Conservation (phyloP, 2,329 filamentous ascomycete species). For the Cadophora luteo-olivacea region DNA sequence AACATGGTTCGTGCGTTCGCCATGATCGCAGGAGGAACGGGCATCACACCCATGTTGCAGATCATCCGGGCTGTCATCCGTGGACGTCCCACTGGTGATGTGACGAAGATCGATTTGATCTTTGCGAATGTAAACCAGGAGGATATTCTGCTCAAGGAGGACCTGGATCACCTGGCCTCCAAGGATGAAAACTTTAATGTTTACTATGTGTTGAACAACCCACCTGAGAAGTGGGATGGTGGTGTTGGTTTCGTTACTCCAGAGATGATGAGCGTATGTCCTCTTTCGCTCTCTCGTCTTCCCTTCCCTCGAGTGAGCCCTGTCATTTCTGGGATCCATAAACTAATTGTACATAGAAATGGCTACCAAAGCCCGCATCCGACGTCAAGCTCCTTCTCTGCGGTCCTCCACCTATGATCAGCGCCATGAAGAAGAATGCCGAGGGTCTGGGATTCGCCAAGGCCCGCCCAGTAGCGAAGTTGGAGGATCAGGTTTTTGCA, state of each 20-base stretch:
- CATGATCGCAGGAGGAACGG: slow-evolving; percentile 97
- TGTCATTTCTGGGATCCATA: background rate
- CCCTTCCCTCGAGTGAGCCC: background rate
- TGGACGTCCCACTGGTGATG: slow-evolving; percentile 79
- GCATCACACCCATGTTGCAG: slow-evolving; percentile 98
- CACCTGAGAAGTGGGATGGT: slow-evolving; percentile 88
- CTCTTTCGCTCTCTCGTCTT: background rate
- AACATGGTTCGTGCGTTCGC: slow-evolving; percentile 97
- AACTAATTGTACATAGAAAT: slow-evolving; percentile 58
- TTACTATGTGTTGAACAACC: slow-evolving; percentile 96
- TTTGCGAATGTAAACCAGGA: slow-evolving; percentile 95
- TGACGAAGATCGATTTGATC: slow-evolving; percentile 89
- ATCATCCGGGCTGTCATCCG: slow-evolving; percentile 89
- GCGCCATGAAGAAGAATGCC: slow-evolving; percentile 94
- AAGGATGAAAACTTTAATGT: slow-evolving; percentile 85
- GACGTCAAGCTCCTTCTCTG: slow-evolving; percentile 96
- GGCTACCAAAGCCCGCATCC: slow-evolving; percentile 78
- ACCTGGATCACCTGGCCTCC: slow-evolving; percentile 79
- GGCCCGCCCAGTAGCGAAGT: slow-evolving; percentile 93
- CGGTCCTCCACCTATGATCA: slow-evolving; percentile 95
- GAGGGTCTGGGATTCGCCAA: slow-evolving; percentile 91
- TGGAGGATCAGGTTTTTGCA: slow-evolving; percentile 97
- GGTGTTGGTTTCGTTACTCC: slow-evolving; percentile 93
- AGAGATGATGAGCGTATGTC: slow-evolving; percentile 87
- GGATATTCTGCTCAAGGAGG: slow-evolving; percentile 92